These are phyloP conservation scores for Sphagnurus paluster DNA, from an alignment of 1,284 basidiomycete genomes.

Conservation along the genomic window DNA sequence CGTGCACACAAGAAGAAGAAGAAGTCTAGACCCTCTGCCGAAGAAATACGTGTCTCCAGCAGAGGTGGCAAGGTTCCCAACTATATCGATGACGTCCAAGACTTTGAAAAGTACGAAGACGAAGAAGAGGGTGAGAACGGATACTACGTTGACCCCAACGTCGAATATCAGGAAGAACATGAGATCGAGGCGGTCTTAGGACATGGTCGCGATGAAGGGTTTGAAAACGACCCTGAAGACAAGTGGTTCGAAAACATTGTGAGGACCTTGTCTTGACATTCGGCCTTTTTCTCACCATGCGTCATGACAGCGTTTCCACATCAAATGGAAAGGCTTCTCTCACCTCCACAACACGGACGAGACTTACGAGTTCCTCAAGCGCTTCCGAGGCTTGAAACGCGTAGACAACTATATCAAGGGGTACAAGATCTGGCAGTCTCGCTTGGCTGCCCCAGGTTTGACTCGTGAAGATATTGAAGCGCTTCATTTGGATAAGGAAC, in stretches of 20 bases:
- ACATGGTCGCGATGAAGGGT: slow-evolving; percentile 81
- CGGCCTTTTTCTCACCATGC: slow-evolving; percentile 15
- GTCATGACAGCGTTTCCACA: slow-evolving; percentile 78
- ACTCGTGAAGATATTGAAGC: slow-evolving; percentile 90
- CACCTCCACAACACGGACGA: slow-evolving; percentile 98
- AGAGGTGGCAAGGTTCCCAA: slow-evolving; percentile 82
- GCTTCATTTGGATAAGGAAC: slow-evolving; percentile 86
- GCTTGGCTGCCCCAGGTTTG: slow-evolving; percentile 66
- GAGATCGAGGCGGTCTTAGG: slow-evolving; percentile 89
- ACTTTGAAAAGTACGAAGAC: slow-evolving; percentile 79
- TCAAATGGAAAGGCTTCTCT: slow-evolving; percentile 95
- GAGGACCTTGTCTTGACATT: slow-evolving; percentile 29
- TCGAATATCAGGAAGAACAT: slow-evolving; percentile 69
- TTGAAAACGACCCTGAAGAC: slow-evolving; percentile 75
- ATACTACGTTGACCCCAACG: slow-evolving; percentile 54
- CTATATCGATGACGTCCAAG: slow-evolving; percentile 83
- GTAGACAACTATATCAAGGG: slow-evolving; percentile 99
- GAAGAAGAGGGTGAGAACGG: slow-evolving; percentile 47
- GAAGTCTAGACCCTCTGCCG: slow-evolving; percentile 49
- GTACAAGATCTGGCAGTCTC: slow-evolving; percentile 73
- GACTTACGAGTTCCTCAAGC: slow-evolving; percentile 92
- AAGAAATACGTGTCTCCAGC: slow-evolving; percentile 79
- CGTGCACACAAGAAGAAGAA: slow-evolving; percentile 88
- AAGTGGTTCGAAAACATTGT: slow-evolving; percentile 86
- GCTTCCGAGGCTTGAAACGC: slow-evolving; percentile 92